Evolutionary conservation across 306 rosid genomes (phyloP).

Genomic region (Prinsepia uniflora): DNA sequence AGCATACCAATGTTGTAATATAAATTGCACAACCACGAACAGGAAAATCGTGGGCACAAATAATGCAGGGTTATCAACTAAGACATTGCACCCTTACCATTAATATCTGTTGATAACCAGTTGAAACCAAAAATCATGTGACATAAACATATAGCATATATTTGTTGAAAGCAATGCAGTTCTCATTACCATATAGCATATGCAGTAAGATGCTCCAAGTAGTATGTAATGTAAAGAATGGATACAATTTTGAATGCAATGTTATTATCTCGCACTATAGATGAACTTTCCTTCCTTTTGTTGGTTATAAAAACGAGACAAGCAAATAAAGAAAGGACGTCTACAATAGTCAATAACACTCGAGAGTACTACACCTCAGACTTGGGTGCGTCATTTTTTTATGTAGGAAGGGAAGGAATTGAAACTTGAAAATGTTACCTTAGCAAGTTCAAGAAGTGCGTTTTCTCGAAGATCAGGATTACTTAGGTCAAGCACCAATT

Average conservation of each 20-base stretch:
- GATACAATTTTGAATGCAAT: background rate
- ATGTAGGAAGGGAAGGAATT: background rate
- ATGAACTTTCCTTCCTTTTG: background rate
- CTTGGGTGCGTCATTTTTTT: background rate
- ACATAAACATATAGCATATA: conserved; percentile 5
- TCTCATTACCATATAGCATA: background rate
- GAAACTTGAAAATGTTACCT: conserved; percentile 32
- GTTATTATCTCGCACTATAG: too few species aligned
- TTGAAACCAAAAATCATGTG: background rate
- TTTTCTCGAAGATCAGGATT: conserved; percentile 60
- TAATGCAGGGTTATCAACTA: conserved; percentile 5
- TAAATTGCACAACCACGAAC: conserved; percentile 16
- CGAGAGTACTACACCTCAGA: background rate
- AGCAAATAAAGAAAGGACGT: background rate
- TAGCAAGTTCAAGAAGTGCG: conserved; percentile 58
- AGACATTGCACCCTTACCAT: background rate
- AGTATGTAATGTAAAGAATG: background rate
- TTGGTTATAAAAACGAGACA: background rate
- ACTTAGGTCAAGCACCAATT: conserved; percentile 51
- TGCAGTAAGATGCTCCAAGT: conserved; percentile 1
- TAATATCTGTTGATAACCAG: background rate
- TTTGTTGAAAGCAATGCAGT: conserved; percentile 5
- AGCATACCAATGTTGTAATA: conserved; percentile 10
- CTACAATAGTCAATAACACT: background rate
- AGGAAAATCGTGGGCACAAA: conserved; percentile 6